Percentiles rank a stretch among this genome's conserved stretches.
Conservation (phyloP, 257 asterid genomes). For the Gentiana straminea region DNA sequence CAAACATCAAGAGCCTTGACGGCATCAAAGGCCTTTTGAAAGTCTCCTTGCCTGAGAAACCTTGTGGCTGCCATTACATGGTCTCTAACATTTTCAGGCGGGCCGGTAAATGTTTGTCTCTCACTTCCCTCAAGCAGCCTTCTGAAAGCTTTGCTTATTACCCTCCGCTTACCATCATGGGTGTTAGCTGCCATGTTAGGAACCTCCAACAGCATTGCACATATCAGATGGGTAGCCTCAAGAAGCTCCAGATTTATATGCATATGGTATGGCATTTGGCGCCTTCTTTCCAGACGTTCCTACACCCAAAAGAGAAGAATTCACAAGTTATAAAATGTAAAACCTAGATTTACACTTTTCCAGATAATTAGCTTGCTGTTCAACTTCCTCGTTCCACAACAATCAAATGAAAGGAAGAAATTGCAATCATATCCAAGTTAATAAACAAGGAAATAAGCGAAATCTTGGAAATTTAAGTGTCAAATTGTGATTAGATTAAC, state of each 20-base stretch:
- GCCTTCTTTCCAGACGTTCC: slow-evolving; percentile 94
- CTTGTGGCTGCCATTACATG: slow-evolving; percentile 92
- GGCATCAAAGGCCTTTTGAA: slow-evolving; percentile 50
- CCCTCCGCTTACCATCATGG: slow-evolving; percentile 73
- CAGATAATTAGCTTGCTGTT: too few species aligned
- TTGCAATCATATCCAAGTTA: too few species aligned
- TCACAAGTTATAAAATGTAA: too few species aligned
- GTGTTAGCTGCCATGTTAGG: slow-evolving; percentile 94
- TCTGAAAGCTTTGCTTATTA: slow-evolving; percentile 74
- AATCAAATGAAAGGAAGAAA: too few species aligned
- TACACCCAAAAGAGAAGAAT: slow-evolving; percentile 9
- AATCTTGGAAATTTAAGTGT: too few species aligned
- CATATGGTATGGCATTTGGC: slow-evolving; percentile 98
- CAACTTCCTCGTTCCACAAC: too few species aligned
- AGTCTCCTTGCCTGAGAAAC: slow-evolving; percentile 81
- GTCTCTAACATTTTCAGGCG: slow-evolving; percentile 95
- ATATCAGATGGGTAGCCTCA: slow-evolving; percentile 87
- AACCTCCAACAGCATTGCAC: slow-evolving; percentile 93
- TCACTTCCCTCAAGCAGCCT: slow-evolving; percentile 74
- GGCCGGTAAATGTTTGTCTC: slow-evolving; percentile 86
- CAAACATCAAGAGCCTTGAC: slow-evolving; percentile 73
- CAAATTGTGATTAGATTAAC: too few species aligned
- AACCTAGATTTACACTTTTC: too few species aligned
- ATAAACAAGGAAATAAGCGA: too few species aligned
- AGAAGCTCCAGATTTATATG: slow-evolving; percentile 97